Conservation (phyloP, 331 rosid species). For the Phaseolus coccineus region DNA sequence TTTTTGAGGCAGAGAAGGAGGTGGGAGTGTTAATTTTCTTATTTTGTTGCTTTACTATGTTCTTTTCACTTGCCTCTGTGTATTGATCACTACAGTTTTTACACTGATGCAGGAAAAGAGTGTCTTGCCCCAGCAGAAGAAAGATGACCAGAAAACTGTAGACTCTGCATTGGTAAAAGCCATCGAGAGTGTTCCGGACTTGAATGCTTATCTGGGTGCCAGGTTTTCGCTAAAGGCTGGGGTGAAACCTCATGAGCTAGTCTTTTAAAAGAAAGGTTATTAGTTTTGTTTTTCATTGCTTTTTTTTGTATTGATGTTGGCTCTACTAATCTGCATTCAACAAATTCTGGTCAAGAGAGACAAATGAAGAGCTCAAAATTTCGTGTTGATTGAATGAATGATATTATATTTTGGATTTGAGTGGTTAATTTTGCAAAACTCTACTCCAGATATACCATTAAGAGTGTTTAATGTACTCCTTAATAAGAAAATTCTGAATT, state of each 20-base stretch:
- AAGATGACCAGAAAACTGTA: slow-evolving; percentile 77
- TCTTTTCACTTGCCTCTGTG: not conserved
- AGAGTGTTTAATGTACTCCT: too few species aligned
- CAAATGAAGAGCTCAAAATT: slow-evolving; percentile 21
- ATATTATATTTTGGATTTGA: too few species aligned
- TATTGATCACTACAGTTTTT: not conserved
- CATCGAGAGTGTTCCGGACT: slow-evolving; percentile 66
- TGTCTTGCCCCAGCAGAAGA: slow-evolving; percentile 69
- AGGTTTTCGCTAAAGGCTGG: slow-evolving; percentile 85
- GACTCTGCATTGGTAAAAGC: slow-evolving; percentile 62
- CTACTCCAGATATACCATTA: too few species aligned
- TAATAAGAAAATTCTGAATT: too few species aligned
- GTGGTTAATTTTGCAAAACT: too few species aligned
- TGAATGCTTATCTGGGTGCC: slow-evolving; percentile 74
- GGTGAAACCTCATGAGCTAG: slow-evolving; percentile 81
- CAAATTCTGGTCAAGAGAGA: slow-evolving; percentile 34
- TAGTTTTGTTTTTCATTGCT: slow-evolving; percentile 8
- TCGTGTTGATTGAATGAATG: not conserved
- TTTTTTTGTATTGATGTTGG: slow-evolving; percentile 34
- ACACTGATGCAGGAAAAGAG: slow-evolving; percentile 60
- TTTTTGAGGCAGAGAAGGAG: slow-evolving; percentile 71
- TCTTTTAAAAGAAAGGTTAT: slow-evolving; percentile 48
- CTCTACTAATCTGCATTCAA: slow-evolving; percentile 27
- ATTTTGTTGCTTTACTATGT: not conserved
- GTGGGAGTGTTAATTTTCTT: slow-evolving; percentile 17